Base-by-base conservation (phyloP, 805 yeast species). In the Kazachstania bromeliacearum region DNA sequence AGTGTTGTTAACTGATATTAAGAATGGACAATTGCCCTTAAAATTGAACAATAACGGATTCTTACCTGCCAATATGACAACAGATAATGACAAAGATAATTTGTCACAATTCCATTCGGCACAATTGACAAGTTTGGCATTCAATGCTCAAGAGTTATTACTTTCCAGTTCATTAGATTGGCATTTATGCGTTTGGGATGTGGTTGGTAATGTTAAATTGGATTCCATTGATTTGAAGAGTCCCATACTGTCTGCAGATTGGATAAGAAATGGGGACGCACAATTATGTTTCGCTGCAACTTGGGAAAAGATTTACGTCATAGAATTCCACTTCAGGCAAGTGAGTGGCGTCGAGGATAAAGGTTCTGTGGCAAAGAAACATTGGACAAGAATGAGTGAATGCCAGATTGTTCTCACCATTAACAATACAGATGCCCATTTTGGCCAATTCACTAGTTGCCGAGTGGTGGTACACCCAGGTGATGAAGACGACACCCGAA, bases 101-200 rank as follows among this genome's bases (percentile, higher is more conserved):
- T n/a, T n/a, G 2, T 8, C 34, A 4, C 24, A 45, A 7, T 53
- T 51, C 41, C 59, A 53, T 36, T 37, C 48, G 5, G 42, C 46
- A 12, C 46, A 42, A 5, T 43, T 53, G 8, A 44, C 51, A 4
- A 42, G 43, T 1, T 34, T 53, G 15, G 28, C 35, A 4, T 33
- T 33, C n/a, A 43, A 45, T 35, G 22, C 22, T 3, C 34, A 41
- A 4, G 53, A 45, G 2, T 28, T 48, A 20, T 33, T 53, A 15
- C 21, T 49, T 16, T 49, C 56, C 2, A 39, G 46, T 13, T 46
- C 54, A 8, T 26, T 52, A 15, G 59, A 53, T 30, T 52, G 59
- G 53, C 44, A 44, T 8, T 42, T 49, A 33, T 34, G 34, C 12
- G 23, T 53, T n/a, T 53, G 56, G 56, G 57, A 53, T 31, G 45